Percentiles rank a stretch among this genome's conserved stretches.
Conservation (phyloP, 2,329 filamentous ascomycete genomes). For the Pyrenophora seminiperda region DNA sequence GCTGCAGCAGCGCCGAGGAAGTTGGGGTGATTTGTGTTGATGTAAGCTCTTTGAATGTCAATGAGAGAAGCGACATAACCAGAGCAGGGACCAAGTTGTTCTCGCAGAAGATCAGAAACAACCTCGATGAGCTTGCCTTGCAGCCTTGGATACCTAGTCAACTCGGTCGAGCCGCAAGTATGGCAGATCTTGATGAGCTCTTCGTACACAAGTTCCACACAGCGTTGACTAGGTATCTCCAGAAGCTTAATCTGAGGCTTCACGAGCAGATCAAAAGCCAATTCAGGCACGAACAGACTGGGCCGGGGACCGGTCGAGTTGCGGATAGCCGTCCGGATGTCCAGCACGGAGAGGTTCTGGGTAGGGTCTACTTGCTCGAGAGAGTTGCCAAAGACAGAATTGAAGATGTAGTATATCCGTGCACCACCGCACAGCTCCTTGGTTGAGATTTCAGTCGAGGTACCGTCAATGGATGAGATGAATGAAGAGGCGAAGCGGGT, state of each 20-base stretch:
- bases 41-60: conserved; percentile 95
- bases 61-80: conserved; percentile 95
- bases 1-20: conserved; percentile 95
- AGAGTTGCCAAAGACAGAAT: conserved; percentile 96
- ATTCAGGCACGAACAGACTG: conserved; percentile 94
- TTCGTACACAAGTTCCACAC: conserved; percentile 97
- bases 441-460: conserved; percentile 96
- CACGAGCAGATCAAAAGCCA: conserved; percentile 95
- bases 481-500: conserved; percentile 97
- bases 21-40: conserved; percentile 99
- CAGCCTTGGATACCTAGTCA: conserved; percentile 86
- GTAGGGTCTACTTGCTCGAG: conserved; percentile 96
- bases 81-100: conserved; percentile 87
- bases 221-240: conserved; percentile 92
- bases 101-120: conserved; percentile 91
- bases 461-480: conserved; percentile 98
- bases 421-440: conserved; percentile 96
- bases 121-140: conserved; percentile 98
- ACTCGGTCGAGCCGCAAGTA: conserved; percentile 93
- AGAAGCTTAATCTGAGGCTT: conserved; percentile 98
- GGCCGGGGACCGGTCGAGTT: conserved; percentile 96
- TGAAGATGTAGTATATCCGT: conserved; percentile 98
- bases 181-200: conserved; percentile 99
- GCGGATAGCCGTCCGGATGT: conserved; percentile 95
- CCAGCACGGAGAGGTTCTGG: conserved; percentile 88